A percentile compares a stretch with the other conserved stretches of the same genome.
phyloP scores from a whole-genome alignment of 1,139 yeast genomes.

The Diutina mesorugosa region DNA sequence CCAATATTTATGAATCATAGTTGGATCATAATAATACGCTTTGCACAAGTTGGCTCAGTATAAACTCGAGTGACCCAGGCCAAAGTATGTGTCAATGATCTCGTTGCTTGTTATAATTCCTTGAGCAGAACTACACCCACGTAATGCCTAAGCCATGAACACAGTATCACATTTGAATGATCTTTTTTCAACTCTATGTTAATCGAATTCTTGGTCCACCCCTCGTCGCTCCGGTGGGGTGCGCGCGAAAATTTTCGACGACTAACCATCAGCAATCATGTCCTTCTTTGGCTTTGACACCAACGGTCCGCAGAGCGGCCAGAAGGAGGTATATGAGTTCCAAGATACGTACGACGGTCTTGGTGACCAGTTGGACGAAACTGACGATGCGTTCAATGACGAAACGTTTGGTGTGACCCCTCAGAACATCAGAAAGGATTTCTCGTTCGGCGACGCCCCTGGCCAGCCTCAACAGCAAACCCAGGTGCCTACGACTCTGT shows the following conservation, averaged over 20 bases:
- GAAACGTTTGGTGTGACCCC: slow-evolving; percentile 72
- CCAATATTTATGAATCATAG: too few species aligned
- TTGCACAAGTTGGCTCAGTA: too few species aligned
- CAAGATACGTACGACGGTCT: slow-evolving; percentile 79
- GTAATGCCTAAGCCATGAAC: too few species aligned
- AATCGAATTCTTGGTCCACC: neutral
- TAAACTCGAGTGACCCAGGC: too few species aligned
- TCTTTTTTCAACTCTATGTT: neutral
- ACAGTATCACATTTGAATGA: neutral
- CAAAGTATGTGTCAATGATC: too few species aligned
- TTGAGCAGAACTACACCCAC: too few species aligned
- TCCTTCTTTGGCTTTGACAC: slow-evolving; percentile 50
- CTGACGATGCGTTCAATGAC: slow-evolving; percentile 72
- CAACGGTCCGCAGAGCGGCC: slow-evolving; percentile 18
- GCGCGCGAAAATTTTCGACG: neutral
- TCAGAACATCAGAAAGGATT: slow-evolving; percentile 50
- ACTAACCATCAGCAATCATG: slow-evolving; percentile 15
- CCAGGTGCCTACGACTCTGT: slow-evolving; percentile 3
- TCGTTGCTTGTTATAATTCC: too few species aligned
- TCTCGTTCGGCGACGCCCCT: slow-evolving; percentile 49
- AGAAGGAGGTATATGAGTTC: slow-evolving; percentile 42
- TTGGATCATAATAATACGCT: too few species aligned
- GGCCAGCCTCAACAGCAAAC: slow-evolving; percentile 12
- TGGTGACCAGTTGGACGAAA: slow-evolving; percentile 51
- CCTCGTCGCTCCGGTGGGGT: neutral